Base-by-base conservation (phyloP, 176 grass and related monocot species). In the Echinochloa phyllopogon region DNA sequence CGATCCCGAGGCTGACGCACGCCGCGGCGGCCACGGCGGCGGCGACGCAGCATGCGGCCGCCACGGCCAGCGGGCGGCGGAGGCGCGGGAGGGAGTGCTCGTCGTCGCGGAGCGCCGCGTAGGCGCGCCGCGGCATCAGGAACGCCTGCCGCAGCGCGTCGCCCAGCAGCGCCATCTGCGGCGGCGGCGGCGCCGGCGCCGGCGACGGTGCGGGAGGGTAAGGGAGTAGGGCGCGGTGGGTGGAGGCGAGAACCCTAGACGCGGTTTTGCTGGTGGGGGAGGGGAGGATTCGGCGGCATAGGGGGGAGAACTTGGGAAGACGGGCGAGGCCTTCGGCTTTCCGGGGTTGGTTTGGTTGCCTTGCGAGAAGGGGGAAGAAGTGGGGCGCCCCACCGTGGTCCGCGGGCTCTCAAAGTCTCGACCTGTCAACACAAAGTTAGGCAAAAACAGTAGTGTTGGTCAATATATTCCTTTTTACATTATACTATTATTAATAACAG, bases 111-210 rank as follows among this genome's bases (percentile, higher is more conserved):
- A 93, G 88, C 43, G 79, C 87, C 56, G 82, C 87, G 76, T 92
- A 90, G 41, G 85, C 91, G 25, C 86, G 87, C 52, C 88, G 84
- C 63, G 96, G 91, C 91, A 95, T 90, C 87, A 94, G 92, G 62
- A 94, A 95, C 49, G 91, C 91, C 85, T 92, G 96, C 67, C 87
- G 91, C 70, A 98, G 96, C 69, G 86, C 95, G 86, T 97, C 87
- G 74, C 88, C 85, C 20, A 97, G 83, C 42, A 90, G 66, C 65
- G 91, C 86, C 96, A 94, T 94, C 67, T 39, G 45, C 70, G 25
- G 65, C 41, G 59, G 59, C 8, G 87, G 48, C 41, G n/a, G n/a
- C n/a, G n/a, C n/a, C n/a, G n/a, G 29, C 29, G 16, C 5, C 6
- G 84, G 41, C 12, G 42, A 0, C 0, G 55, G 13, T 17, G 15